A percentile compares a stretch with the other conserved stretches of the same genome.
Evolutionary conservation across 345 rosid genomes (phyloP).

Genomic region (Populus alba): DNA sequence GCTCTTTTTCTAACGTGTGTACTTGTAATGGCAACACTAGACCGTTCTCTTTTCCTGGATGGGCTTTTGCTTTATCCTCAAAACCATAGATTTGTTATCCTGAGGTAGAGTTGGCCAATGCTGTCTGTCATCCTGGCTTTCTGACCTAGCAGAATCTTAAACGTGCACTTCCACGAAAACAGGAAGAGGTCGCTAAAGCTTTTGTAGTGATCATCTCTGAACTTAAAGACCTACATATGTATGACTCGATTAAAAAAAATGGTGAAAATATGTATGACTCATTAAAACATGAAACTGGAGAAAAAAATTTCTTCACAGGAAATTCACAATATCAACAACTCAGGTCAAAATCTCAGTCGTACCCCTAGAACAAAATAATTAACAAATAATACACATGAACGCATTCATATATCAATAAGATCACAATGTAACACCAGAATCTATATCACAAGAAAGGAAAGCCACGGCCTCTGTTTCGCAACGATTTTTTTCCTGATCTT

Average conservation of each 20-base stretch:
- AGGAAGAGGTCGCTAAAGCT: neutral
- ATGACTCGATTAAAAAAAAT: neutral
- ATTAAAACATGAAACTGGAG: neutral
- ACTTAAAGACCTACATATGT: too few relatives aligned
- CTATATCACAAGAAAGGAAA: conserved; percentile 30
- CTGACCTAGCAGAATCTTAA: neutral
- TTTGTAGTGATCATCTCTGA: neutral
- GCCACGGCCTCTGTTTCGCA: conserved; percentile 6
- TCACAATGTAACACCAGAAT: conserved; percentile 9
- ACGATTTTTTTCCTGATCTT: neutral
- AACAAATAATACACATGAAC: conserved; percentile 12
- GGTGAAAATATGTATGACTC: neutral
- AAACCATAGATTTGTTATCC: neutral
- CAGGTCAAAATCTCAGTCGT: conserved; percentile 6
- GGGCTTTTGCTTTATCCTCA: neutral
- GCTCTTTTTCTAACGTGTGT: neutral
- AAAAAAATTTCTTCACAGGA: neutral
- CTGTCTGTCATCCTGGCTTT: neutral
- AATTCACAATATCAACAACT: conserved; percentile 11
- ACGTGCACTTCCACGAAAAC: neutral
- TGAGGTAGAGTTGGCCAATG: neutral
- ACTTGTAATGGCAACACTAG: neutral
- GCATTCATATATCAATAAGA: conserved; percentile 21
- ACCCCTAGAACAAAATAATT: conserved; percentile 1
- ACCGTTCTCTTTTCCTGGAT: neutral